These are phyloP conservation scores for Phialophora verrucosa DNA, from an alignment of 2,329 filamentous ascomycete genomes.

Conservation along the genomic window DNA sequence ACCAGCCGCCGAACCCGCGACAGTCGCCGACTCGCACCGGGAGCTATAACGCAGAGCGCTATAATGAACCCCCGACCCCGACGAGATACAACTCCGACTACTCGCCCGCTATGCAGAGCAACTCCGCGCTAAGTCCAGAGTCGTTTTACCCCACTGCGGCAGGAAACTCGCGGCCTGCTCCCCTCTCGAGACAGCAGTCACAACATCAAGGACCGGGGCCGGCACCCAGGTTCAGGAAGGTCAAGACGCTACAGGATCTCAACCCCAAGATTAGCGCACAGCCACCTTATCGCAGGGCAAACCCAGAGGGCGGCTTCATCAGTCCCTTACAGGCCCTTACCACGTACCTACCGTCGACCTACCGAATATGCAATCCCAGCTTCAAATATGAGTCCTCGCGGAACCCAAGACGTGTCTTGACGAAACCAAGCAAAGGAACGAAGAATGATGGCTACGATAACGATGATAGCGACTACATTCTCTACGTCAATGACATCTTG, in stretches of 20 bases:
- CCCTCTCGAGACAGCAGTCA: slow-evolving; percentile 54
- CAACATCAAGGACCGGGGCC: slow-evolving; percentile 61
- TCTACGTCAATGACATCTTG: slow-evolving; percentile 98
- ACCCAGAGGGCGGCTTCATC: slow-evolving; percentile 96
- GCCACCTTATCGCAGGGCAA: slow-evolving; percentile 88
- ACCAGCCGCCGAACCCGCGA: slow-evolving; percentile 65
- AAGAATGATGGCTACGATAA: slow-evolving; percentile 99
- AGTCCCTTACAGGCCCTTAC: slow-evolving; percentile 96
- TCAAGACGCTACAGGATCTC: slow-evolving; percentile 74
- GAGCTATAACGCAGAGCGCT: slow-evolving; percentile 43
- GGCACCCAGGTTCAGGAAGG: slow-evolving; percentile 85
- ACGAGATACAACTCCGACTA: slow-evolving; percentile 63
- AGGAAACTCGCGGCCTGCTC: slow-evolving; percentile 57
- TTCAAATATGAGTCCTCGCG: slow-evolving; percentile 99
- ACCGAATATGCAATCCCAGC: slow-evolving; percentile 95
- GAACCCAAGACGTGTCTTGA: slow-evolving; percentile 92
- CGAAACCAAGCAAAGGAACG: slow-evolving; percentile 95
- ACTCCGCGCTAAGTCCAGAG: slow-evolving; percentile 67
- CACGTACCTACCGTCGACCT: slow-evolving; percentile 88
- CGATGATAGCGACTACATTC: slow-evolving; percentile 98
- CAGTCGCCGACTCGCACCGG: slow-evolving; percentile 78
- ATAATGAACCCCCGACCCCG: slow-evolving; percentile 38
- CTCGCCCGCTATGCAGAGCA: slow-evolving; percentile 73
- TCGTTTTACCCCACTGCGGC: slow-evolving; percentile 75
- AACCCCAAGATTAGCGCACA: slow-evolving; percentile 83